phyloP scores from a whole-genome alignment of 1,284 basidiomycete species.

The Cryptococcus sp. region DNA sequence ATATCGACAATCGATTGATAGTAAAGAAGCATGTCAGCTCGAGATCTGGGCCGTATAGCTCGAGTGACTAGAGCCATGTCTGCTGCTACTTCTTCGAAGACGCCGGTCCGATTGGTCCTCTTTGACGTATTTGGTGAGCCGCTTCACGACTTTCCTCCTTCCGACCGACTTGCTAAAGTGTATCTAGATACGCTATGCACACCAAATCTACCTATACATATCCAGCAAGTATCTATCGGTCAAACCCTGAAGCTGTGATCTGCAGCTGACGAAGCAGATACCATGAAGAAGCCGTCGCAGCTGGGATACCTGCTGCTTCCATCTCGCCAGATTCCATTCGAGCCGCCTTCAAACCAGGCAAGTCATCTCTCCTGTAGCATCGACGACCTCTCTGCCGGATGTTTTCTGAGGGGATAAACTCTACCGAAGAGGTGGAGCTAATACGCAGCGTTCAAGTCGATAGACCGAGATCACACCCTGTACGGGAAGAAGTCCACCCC shows the following conservation, averaged over 20 bases:
- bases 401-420: too few species aligned
- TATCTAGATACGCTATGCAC: conserved; percentile 47
- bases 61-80: too few species aligned
- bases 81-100: too few species aligned
- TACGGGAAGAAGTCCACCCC: conserved; percentile 40
- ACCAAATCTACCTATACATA: conserved; percentile 41
- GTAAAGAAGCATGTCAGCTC: too few species aligned
- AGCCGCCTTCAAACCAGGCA: conserved; percentile 41
- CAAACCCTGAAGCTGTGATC: too few species aligned
- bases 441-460: conserved; percentile 35
- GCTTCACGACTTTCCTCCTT: not conserved
- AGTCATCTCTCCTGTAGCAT: too few species aligned
- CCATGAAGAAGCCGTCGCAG: conserved; percentile 39
- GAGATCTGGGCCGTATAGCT: too few species aligned
- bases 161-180: too few species aligned
- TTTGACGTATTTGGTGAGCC: conserved; percentile 44
- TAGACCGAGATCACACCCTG: conserved; percentile 28
- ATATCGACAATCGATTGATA: too few species aligned
- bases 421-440: not conserved
- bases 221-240: conserved; percentile 43
- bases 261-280: too few species aligned
- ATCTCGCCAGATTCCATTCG: conserved; percentile 35
- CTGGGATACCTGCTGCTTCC: conserved; percentile 22
- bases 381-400: too few species aligned
- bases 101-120: conserved; percentile 38